Base-by-base conservation (phyloP, 2,329 filamentous ascomycete genomes). In the Parastagonospora avenae region DNA sequence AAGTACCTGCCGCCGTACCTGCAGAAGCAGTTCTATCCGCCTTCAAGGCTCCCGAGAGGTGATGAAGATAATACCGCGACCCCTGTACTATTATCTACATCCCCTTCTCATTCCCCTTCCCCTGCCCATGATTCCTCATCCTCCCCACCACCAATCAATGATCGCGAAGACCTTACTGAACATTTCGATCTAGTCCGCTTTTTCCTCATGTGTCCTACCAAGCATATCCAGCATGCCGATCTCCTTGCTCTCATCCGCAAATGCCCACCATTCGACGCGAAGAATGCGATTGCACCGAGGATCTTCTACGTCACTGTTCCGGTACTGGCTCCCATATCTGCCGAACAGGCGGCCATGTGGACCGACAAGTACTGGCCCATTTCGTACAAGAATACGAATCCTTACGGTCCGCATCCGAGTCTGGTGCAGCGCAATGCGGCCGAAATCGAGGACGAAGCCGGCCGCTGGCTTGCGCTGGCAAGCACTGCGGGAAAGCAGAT, bases 321-420 rank as follows among this genome's bases (percentile, higher is more conserved):
- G 6, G 77, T 88, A 24, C 77, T 91, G 38, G 82, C 90, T 19
- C 91, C 91, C 2, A 91, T 87, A 4, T 92, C 89, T 3, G 83
- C 87, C 60, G 80, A 87, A 33, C 89, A 93, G 71, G 89, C 91
- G 8, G 83, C 83, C 24, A 78, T 84, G 68, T 94, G 90, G 90
- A 88, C 85, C 24, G 79, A 83, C 30, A 81, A 87, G 61, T 93
- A 91, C 72, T 95, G 91, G 91, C 91, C 91, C 10, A 89, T 87
- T 1, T 85, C 92, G 42, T 95, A 94, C 76, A 88, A 90, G 57
- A 92, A 92, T 77, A 92, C 89, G 60, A 94, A 94, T 67, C 90
- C 90, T 2, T 89, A 92, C 52, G 91, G 91, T 4, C 90, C 91
- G 14, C 91, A 95, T 68, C 90, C 90, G 54, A 85, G 86, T 65